A percentile compares a stretch with the other conserved stretches of the same genome.
These are phyloP conservation scores for Rhizopogon salebrosus DNA, from an alignment of 768 basidiomycete species.

Conservation along the genomic window DNA sequence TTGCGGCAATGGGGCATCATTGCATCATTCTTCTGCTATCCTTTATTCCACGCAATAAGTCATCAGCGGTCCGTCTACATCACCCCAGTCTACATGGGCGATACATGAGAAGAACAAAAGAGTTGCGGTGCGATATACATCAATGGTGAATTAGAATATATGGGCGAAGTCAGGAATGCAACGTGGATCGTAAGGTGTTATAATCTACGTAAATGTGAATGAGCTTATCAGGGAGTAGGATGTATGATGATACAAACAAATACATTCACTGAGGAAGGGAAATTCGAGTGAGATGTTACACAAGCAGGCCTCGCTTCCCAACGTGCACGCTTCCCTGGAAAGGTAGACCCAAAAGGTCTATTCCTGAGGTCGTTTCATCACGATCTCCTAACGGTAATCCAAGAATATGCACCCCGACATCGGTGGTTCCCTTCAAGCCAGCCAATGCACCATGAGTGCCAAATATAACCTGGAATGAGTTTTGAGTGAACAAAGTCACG, in stretches of 20 bases:
- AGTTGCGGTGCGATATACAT: neutral
- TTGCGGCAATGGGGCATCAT: no score
- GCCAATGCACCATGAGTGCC: constrained; percentile 59
- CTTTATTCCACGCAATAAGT: neutral
- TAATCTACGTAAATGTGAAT: neutral
- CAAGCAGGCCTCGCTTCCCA: constrained; percentile 42
- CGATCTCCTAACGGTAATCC: constrained; percentile 50
- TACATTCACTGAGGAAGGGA: neutral
- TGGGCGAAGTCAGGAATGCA: neutral
- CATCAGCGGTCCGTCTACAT: neutral
- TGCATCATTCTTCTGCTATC: no score
- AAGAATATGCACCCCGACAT: constrained; percentile 51
- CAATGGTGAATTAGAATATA: neutral
- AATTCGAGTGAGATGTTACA: neutral
- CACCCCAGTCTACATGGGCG: neutral
- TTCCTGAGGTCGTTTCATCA: constrained; percentile 6
- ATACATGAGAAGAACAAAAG: neutral
- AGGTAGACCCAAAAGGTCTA: constrained; percentile 60
- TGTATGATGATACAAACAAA: neutral
- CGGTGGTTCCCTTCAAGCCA: constrained; percentile 60
- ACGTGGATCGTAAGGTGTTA: neutral
- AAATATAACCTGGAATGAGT: constrained; percentile 55
- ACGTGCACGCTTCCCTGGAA: constrained; percentile 63
- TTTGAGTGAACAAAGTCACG: constrained; percentile 5
- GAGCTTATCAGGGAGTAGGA: neutral